A percentile compares a stretch with the other conserved stretches of the same genome.
These are phyloP conservation scores for Lecanicillium sp. DNA, from an alignment of 2,329 filamentous ascomycete genomes.

Conservation along the genomic window DNA sequence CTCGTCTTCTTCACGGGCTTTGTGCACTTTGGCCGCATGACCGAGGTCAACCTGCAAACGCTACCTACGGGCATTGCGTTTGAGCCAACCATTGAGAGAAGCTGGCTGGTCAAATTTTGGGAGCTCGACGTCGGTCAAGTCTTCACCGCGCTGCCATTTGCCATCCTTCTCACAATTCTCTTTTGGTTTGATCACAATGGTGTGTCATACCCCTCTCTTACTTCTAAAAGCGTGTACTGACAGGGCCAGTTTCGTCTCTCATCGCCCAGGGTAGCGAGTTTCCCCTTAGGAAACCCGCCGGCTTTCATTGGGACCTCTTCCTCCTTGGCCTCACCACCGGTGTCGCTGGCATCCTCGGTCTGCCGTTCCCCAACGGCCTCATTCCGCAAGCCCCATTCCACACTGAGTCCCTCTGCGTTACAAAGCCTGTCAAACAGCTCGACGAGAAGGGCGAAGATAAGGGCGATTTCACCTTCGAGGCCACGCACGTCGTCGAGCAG, in stretches of 20 bases:
- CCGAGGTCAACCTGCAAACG: constrained; percentile 58
- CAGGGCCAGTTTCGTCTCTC: constrained; percentile 61
- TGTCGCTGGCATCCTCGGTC: constrained; percentile 66
- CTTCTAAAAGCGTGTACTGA: constrained; percentile 2
- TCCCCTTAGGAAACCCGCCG: constrained; percentile 71
- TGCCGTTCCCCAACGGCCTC: constrained; percentile 77
- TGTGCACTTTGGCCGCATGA: constrained; percentile 79
- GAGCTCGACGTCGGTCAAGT: constrained; percentile 65
- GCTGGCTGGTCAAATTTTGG: constrained; percentile 81
- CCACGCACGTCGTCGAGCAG: constrained; percentile 68
- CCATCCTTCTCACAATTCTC: constrained; percentile 71
- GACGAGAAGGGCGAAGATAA: constrained; percentile 51
- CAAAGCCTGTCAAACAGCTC: constrained; percentile 43
- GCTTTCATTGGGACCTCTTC: constrained; percentile 83
- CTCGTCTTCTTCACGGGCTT: constrained; percentile 88
- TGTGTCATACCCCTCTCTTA: constrained; percentile 27
- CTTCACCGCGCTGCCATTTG: constrained; percentile 84
- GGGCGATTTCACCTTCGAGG: constrained; percentile 46
- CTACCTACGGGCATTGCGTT: constrained; percentile 75
- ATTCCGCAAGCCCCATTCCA: constrained; percentile 82
- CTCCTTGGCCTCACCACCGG: constrained; percentile 73
- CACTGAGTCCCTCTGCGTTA: constrained; percentile 72
- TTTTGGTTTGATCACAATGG: constrained; percentile 91
- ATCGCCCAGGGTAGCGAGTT: constrained; percentile 81
- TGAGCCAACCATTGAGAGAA: constrained; percentile 64